These are phyloP conservation scores for apple (Malus domestica) DNA, from an alignment of 306 rosid genomes.

Conservation along the genomic window DNA sequence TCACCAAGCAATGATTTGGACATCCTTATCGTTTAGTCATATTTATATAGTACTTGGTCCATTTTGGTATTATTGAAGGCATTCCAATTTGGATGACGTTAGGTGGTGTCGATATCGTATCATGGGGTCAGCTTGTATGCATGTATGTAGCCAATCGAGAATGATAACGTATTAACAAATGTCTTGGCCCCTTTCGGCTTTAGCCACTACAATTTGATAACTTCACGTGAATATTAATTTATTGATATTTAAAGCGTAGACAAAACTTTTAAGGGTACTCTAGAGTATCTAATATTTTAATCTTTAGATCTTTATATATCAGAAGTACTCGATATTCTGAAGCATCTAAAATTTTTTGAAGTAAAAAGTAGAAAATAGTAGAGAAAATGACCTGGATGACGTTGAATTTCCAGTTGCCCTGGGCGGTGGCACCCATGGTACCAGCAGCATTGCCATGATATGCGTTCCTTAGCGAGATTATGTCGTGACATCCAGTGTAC, in stretches of 20 bases:
- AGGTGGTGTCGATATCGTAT: background rate
- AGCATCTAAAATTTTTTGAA: no score
- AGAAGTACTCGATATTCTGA: accelerated
- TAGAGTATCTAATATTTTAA: no score
- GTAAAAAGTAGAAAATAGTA: no score
- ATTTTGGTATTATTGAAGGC: background rate
- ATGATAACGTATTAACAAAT: background rate
- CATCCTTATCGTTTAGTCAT: background rate
- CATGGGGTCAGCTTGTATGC: background rate
- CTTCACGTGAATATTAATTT: background rate
- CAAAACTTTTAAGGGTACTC: no score
- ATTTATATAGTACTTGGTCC: background rate
- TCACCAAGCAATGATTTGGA: background rate
- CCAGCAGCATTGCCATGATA: conserved; percentile 89
- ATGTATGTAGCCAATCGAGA: background rate
- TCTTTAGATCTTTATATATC: no score
- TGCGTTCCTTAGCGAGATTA: conserved; percentile 77
- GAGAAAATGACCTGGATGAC: conserved; percentile 48
- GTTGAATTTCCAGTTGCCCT: conserved; percentile 78
- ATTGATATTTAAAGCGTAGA: no score
- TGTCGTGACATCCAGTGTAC: conserved; percentile 73
- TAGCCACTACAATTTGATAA: background rate
- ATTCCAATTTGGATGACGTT: background rate
- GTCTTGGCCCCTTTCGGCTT: background rate
- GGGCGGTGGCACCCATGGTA: conserved; percentile 95